Evolutionary conservation across 257 asterid genomes (phyloP).

Genomic region (Gentiana macrophylla): DNA sequence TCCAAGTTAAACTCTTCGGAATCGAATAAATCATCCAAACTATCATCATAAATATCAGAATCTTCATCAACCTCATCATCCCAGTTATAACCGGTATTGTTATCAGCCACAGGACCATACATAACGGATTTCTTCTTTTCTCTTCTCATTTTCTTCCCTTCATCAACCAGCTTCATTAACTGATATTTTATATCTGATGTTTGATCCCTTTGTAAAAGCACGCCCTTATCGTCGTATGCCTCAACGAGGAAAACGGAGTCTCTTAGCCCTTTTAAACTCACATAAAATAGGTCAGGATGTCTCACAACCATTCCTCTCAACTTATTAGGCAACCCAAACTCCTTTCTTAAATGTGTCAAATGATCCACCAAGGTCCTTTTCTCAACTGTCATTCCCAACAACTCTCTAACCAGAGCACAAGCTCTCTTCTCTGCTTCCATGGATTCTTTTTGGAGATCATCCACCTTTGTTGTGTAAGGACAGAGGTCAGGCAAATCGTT

Average conservation of each 20-base stretch:
- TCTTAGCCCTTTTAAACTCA: slow-evolving; percentile 80
- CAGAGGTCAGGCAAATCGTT: slow-evolving; percentile 55
- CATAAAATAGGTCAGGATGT: slow-evolving; percentile 91
- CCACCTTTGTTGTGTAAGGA: slow-evolving; percentile 50
- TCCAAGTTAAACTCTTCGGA: slow-evolving; percentile 32
- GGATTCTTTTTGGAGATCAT: slow-evolving; percentile 42
- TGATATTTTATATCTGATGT: slow-evolving; percentile 41
- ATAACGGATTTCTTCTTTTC: slow-evolving; percentile 29
- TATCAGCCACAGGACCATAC: slow-evolving; percentile 7
- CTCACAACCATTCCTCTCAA: slow-evolving; percentile 84
- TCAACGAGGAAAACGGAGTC: slow-evolving; percentile 87
- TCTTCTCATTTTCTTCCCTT: slow-evolving; percentile 66
- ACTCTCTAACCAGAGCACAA: slow-evolving; percentile 80
- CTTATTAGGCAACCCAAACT: slow-evolving; percentile 78
- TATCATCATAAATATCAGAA: slow-evolving; percentile 36
- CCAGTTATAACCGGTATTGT: slow-evolving; percentile 5
- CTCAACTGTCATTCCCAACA: slow-evolving; percentile 76
- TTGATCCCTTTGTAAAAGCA: slow-evolving; percentile 47
- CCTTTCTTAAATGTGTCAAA: slow-evolving; percentile 87
- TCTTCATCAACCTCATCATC: slow-evolving; percentile 16
- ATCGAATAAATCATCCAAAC: slow-evolving; percentile 67
- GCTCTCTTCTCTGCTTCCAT: slow-evolving; percentile 87
- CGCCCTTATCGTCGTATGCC: slow-evolving; percentile 61
- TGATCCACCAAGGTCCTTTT: slow-evolving; percentile 91
- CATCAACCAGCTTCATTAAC: slow-evolving; percentile 48